phyloP scores from a whole-genome alignment of 2,329 filamentous ascomycete species.

The Penicillium sp. region DNA sequence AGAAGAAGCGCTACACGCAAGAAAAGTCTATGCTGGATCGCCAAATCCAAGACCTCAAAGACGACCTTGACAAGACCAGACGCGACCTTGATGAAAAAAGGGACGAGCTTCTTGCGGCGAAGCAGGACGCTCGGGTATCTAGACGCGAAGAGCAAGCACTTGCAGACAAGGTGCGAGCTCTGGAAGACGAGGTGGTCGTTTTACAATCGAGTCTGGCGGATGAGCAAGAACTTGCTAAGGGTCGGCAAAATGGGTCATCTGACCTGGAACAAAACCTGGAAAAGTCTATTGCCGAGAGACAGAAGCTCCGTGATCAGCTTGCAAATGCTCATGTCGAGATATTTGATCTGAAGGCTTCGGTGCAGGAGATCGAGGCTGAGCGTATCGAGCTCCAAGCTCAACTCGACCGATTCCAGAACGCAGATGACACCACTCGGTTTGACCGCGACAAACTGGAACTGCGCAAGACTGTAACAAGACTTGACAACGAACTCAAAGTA shows the following conservation, averaged over 20 bases:
- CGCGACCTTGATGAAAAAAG: constrained; percentile 57
- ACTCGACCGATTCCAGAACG: constrained; percentile 48
- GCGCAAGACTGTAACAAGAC: constrained; percentile 57
- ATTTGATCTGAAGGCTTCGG: constrained; percentile 48
- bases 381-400: constrained; percentile 58
- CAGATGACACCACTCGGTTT: constrained; percentile 50
- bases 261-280: constrained; percentile 52
- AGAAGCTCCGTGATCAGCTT: constrained; percentile 56
- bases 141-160: constrained; percentile 56
- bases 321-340: constrained; percentile 53
- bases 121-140: constrained; percentile 61
- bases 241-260: constrained; percentile 50
- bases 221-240: constrained; percentile 54
- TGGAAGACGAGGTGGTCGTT: constrained; percentile 70
- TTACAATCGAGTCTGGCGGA: constrained; percentile 59
- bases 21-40: constrained; percentile 61
- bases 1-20: constrained; percentile 60
- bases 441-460: constrained; percentile 63
- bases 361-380: constrained; percentile 54
- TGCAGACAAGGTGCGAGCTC: constrained; percentile 55
- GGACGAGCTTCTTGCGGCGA: constrained; percentile 56
- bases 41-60: constrained; percentile 67
- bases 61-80: constrained; percentile 60
- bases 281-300: constrained; percentile 52
- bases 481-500: constrained; percentile 59